A percentile compares a stretch with the other conserved stretches of the same genome.
phyloP scores from a whole-genome alignment of 106 monocot genomes.

The Cymbidium sinense region DNA sequence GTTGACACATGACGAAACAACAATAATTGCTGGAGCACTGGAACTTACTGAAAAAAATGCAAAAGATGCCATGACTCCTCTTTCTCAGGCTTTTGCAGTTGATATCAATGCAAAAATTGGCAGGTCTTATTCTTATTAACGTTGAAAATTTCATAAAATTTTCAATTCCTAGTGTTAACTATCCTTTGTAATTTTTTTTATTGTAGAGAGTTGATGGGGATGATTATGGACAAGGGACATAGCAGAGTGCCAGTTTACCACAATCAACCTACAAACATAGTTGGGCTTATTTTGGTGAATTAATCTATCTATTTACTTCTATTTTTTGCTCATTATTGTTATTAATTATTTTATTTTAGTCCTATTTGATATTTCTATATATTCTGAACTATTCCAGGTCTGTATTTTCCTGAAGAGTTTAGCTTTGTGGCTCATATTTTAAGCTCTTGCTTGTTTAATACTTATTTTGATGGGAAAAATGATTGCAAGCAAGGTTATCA shows the following conservation, averaged over 20 bases:
- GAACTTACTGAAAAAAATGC: slow-evolving; percentile 77
- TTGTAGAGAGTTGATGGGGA: slow-evolving; percentile 58
- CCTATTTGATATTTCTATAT: neutral
- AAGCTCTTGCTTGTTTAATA: neutral
- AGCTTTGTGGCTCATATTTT: neutral
- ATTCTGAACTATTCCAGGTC: neutral
- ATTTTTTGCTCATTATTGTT: neutral
- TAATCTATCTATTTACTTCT: neutral
- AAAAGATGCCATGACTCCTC: slow-evolving; percentile 88
- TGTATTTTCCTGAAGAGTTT: neutral
- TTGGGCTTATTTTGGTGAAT: slow-evolving; percentile 87
- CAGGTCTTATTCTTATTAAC: slow-evolving; percentile 30
- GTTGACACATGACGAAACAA: slow-evolving; percentile 97
- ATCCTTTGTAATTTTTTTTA: slow-evolving; percentile 2
- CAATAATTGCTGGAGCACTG: slow-evolving; percentile 96
- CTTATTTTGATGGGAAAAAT: neutral
- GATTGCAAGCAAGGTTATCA: neutral
- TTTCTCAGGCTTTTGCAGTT: slow-evolving; percentile 77
- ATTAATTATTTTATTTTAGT: neutral
- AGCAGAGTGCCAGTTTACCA: slow-evolving; percentile 96
- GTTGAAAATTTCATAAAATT: neutral
- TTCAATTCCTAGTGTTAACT: neutral
- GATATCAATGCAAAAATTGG: slow-evolving; percentile 87
- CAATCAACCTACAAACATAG: slow-evolving; percentile 74
- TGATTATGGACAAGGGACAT: slow-evolving; percentile 89